phyloP scores from a whole-genome alignment of 2,329 filamentous ascomycete species.

The Alternaria gansuensis region DNA sequence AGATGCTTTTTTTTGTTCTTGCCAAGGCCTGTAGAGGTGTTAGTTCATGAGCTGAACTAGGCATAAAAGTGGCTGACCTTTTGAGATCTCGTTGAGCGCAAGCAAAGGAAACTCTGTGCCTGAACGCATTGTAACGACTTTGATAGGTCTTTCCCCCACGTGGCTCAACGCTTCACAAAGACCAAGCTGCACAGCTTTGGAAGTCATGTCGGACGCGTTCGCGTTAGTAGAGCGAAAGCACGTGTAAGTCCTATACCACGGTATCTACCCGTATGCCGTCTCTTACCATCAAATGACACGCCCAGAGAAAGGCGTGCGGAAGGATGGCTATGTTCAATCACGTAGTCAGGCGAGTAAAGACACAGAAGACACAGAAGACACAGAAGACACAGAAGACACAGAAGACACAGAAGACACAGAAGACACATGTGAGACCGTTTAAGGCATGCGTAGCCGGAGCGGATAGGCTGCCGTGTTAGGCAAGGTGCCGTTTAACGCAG shows the following conservation, averaged over 20 bases:
- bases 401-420: background rate
- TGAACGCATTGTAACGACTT: conserved; percentile 77
- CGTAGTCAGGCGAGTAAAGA: background rate
- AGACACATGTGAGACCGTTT: background rate
- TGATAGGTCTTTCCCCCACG: conserved; percentile 54
- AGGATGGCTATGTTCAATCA: too few relatives aligned
- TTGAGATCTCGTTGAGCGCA: conserved; percentile 65
- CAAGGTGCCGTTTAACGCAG: background rate
- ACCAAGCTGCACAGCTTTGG: conserved; percentile 46
- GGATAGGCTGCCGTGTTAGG: conserved; percentile 16
- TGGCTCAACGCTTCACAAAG: conserved; percentile 50
- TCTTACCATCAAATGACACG: background rate
- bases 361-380: background rate
- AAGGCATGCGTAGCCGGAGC: background rate
- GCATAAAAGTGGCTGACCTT: conserved; percentile 17
- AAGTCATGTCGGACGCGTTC: conserved; percentile 53
- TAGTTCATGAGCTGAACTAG: background rate
- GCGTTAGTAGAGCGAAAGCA: conserved; percentile 14
- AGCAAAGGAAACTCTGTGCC: conserved; percentile 79
- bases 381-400: background rate
- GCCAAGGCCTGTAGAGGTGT: conserved; percentile 22
- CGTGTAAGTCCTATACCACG: background rate
- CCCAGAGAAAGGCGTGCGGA: background rate
- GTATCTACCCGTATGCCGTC: conserved; percentile 3
- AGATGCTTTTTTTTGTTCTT: conserved; percentile 14